phyloP scores from a whole-genome alignment of 2,329 filamentous ascomycete genomes.

The Aspergillus ochraceus region DNA sequence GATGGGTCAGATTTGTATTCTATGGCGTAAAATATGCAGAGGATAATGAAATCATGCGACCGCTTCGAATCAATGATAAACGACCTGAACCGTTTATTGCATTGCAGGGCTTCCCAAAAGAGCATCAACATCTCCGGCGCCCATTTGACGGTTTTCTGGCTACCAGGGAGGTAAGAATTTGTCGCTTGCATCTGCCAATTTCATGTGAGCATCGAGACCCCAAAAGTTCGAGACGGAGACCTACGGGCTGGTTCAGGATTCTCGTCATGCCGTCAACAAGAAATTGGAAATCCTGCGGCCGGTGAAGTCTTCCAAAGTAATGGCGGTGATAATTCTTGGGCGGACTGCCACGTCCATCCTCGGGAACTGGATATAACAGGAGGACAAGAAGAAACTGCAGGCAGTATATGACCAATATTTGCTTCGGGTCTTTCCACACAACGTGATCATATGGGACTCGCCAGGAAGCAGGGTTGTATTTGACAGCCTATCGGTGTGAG shows the following conservation, averaged over 20 bases:
- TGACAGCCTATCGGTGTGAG: constrained; percentile 65
- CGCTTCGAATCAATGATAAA: constrained; percentile 96
- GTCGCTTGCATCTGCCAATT: constrained; percentile 70
- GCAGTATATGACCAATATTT: constrained; percentile 87
- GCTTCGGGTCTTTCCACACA: constrained; percentile 86
- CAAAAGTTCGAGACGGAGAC: constrained; percentile 8
- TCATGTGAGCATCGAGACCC: constrained; percentile 10
- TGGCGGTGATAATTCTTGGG: constrained; percentile 93
- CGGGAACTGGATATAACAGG: constrained; percentile 83
- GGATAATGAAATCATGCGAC: constrained; percentile 86
- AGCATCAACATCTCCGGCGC: constrained; percentile 95
- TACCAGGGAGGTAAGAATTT: constrained; percentile 81
- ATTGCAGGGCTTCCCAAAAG: constrained; percentile 96
- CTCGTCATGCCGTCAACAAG: constrained; percentile 91
- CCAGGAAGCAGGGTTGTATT: constrained; percentile 95
- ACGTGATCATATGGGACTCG: constrained; percentile 90
- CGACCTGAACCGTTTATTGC: constrained; percentile 93
- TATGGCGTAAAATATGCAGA: constrained; percentile 88
- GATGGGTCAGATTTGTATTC: constrained; percentile 83
- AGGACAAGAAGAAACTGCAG: constrained; percentile 86
- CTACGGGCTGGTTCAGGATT: constrained; percentile 80
- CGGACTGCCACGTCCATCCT: constrained; percentile 62
- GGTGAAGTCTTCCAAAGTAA: constrained; percentile 84
- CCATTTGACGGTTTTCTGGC: constrained; percentile 77
- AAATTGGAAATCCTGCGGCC: constrained; percentile 96